These are phyloP conservation scores for Fraxinus quadrangulata DNA, from an alignment of 257 asterid species.

Conservation along the genomic window DNA sequence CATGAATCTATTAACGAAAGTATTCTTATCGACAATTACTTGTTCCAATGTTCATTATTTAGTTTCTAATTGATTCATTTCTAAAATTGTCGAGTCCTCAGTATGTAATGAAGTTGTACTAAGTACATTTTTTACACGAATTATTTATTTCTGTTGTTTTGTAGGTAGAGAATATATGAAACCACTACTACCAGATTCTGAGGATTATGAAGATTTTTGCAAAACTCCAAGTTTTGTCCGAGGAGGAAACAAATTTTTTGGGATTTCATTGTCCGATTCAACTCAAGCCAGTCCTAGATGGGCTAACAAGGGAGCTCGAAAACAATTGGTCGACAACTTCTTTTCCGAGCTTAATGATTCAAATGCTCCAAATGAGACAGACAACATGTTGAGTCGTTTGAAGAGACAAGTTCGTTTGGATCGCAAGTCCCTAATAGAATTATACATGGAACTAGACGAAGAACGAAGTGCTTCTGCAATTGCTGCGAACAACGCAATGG, in stretches of 20 bases:
- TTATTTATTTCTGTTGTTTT: constrained; percentile 1
- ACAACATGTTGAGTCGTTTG: constrained; percentile 38
- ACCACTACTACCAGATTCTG: constrained; percentile 48
- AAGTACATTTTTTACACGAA: neutral
- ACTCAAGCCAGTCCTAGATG: constrained; percentile 80
- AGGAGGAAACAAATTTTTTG: constrained; percentile 59
- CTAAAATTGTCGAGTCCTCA: no score
- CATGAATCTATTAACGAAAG: no score
- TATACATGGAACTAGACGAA: constrained; percentile 86
- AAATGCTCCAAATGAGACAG: constrained; percentile 38
- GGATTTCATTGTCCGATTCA: constrained; percentile 64
- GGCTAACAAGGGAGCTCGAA: constrained; percentile 40
- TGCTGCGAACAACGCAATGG: constrained; percentile 98
- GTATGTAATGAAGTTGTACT: no score
- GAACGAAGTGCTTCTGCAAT: constrained; percentile 93
- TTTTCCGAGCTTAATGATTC: constrained; percentile 42
- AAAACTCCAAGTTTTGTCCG: constrained; percentile 54
- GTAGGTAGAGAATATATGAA: constrained; percentile 55
- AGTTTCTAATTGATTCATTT: no score
- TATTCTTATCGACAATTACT: no score
- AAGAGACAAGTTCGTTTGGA: constrained; percentile 67
- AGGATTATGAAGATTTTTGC: constrained; percentile 47
- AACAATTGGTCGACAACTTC: constrained; percentile 36
- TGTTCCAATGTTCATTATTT: no score
- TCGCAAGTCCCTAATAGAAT: constrained; percentile 65